These are phyloP conservation scores for Neofusicoccum kwambonambiense DNA, from an alignment of 2,329 filamentous ascomycete genomes.

Conservation along the genomic window DNA sequence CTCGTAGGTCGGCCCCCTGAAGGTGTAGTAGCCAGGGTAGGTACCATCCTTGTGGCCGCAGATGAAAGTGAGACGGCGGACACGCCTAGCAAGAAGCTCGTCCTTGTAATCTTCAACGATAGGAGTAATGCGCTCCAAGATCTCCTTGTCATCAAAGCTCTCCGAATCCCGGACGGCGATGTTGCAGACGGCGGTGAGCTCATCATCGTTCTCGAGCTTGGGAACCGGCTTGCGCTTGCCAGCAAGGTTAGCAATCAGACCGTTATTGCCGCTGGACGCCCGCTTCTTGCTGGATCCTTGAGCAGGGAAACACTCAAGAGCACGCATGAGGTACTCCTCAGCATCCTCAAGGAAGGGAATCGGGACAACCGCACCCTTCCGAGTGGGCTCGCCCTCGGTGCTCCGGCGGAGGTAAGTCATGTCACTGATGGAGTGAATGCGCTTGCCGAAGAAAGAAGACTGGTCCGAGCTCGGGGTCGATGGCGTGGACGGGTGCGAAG, in stretches of 20 bases:
- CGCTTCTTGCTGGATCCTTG: conserved; percentile 56
- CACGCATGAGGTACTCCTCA: conserved; percentile 81
- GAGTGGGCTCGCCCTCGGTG: conserved; percentile 68
- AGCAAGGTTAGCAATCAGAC: conserved; percentile 69
- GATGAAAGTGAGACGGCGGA: conserved; percentile 93
- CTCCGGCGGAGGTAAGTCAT: conserved; percentile 83
- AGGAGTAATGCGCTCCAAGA: conserved; percentile 69
- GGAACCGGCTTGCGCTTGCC: conserved; percentile 63
- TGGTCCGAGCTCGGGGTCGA: conserved; percentile 67
- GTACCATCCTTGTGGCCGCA: conserved; percentile 92
- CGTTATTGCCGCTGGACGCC: conserved; percentile 47
- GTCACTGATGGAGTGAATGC: conserved; percentile 93
- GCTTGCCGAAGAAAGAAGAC: conserved; percentile 56
- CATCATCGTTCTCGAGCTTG: conserved; percentile 63
- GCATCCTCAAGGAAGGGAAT: conserved; percentile 87
- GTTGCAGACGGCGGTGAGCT: conserved; percentile 89
- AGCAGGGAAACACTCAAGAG: conserved; percentile 76
- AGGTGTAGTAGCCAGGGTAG: conserved; percentile 97
- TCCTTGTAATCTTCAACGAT: conserved; percentile 80
- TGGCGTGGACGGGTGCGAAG: conserved; percentile 72
- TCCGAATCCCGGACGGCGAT: conserved; percentile 89
- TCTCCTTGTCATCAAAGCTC: conserved; percentile 76
- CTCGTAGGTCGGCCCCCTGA: conserved; percentile 84
- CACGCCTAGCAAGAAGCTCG: conserved; percentile 75
- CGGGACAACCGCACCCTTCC: conserved; percentile 92